phyloP scores from a whole-genome alignment of 2,329 filamentous ascomycete genomes.

The Thermomyces lanuginosus region DNA sequence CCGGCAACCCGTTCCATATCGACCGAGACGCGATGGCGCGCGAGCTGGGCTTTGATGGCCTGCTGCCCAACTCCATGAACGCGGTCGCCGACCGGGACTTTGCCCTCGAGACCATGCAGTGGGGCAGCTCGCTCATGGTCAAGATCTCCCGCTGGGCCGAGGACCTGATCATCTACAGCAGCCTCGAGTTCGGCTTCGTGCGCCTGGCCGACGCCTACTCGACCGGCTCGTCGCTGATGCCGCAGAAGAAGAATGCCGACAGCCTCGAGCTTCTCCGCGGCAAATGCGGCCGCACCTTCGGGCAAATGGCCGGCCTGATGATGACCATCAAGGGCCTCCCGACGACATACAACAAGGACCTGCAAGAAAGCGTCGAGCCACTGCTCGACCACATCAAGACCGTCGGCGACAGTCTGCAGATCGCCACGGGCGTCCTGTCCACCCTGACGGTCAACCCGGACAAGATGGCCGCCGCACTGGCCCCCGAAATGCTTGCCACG shows the following conservation, averaged over 20 bases:
- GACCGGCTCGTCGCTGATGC: conserved; percentile 63
- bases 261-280: conserved; percentile 60
- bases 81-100: conserved; percentile 68
- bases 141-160: conserved; percentile 70
- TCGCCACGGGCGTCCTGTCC: conserved; percentile 63
- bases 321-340: conserved; percentile 60
- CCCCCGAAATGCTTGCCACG: conserved; percentile 66
- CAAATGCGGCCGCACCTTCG: conserved; percentile 60
- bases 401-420: conserved; percentile 62
- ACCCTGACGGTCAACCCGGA: conserved; percentile 54
- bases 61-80: conserved; percentile 63
- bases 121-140: conserved; percentile 60
- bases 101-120: conserved; percentile 65
- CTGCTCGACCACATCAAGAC: conserved; percentile 74
- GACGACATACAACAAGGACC: conserved; percentile 76
- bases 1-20: conserved; percentile 68
- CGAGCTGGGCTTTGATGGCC: conserved; percentile 63
- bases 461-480: conserved; percentile 63
- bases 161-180: conserved; percentile 71
- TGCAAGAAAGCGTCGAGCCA: conserved; percentile 79
- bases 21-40: conserved; percentile 63
- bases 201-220: conserved; percentile 63
- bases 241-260: conserved; percentile 70
- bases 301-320: conserved; percentile 66
- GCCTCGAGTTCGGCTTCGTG: conserved; percentile 60